phyloP scores from a whole-genome alignment of 2,329 filamentous ascomycete genomes.

The Verticillium zaregamsianum region DNA sequence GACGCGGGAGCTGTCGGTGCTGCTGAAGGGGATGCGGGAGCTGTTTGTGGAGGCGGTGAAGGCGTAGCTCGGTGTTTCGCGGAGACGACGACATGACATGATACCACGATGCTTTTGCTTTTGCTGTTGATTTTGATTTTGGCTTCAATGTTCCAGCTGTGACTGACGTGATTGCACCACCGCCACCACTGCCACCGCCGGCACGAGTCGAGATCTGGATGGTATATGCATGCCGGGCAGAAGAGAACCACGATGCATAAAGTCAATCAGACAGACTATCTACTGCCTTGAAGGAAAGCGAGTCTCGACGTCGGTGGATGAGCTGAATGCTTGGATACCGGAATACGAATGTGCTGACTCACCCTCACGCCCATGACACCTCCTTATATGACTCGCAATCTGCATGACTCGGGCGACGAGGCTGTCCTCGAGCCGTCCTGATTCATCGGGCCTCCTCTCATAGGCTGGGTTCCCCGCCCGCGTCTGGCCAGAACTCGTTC shows the following conservation, averaged over 20 bases:
- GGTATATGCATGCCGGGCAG: no score
- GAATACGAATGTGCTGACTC: background rate
- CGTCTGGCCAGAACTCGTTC: background rate
- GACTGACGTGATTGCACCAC: no score
- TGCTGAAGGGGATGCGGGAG: constrained; percentile 80
- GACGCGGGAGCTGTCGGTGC: constrained; percentile 63
- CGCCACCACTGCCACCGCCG: no score
- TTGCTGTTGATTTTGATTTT: no score
- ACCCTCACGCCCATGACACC: background rate
- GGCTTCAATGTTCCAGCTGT: no score
- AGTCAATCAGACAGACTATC: no score
- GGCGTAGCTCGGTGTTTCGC: constrained; percentile 28
- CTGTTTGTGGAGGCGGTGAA: constrained; percentile 68
- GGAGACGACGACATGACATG: background rate
- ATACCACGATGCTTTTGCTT: background rate
- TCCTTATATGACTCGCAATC: background rate
- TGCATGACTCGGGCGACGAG: background rate
- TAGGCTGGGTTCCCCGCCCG: background rate
- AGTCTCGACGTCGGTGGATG: no score
- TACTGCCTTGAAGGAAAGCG: no score
- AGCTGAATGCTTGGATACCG: no score
- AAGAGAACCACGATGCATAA: no score
- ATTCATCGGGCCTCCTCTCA: background rate
- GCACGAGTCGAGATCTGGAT: no score
- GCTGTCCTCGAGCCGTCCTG: background rate